Evolutionary conservation across 768 basidiomycete genomes (phyloP).

Genomic region (Leucogyrophana mollusca): DNA sequence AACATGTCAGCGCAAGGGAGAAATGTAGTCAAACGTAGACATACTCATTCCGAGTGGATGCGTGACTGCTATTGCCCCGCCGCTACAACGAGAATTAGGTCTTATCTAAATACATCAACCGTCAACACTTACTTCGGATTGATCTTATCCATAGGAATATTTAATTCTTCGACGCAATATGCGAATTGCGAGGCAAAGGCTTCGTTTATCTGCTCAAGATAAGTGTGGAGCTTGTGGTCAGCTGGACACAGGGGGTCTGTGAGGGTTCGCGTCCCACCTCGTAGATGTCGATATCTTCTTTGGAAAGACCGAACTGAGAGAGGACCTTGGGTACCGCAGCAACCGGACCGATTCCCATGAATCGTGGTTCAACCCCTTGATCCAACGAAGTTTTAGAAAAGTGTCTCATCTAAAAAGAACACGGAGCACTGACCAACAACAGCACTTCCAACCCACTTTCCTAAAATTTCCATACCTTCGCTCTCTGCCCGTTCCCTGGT

Average conservation of each 20-base stretch:
- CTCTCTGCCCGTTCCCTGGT: constrained; percentile 74
- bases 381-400: constrained; percentile 1
- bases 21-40: constrained; percentile 18
- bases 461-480: constrained; percentile 77
- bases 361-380: constrained; percentile 73
- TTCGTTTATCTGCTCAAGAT: constrained; percentile 66
- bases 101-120: background rate
- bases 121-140: constrained; percentile 69
- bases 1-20: constrained; percentile 12
- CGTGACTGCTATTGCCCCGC: constrained; percentile 81
- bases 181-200: constrained; percentile 94
- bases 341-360: constrained; percentile 79
- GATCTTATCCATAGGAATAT: constrained; percentile 74
- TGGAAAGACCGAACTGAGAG: constrained; percentile 55
- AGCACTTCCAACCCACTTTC: constrained; percentile 76
- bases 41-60: constrained; percentile 85
- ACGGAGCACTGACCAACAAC: constrained; percentile 61
- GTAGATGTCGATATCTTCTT: constrained; percentile 74
- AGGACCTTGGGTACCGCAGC: constrained; percentile 72
- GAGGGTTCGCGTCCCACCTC: constrained; percentile 46
- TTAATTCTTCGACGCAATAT: constrained; percentile 83
- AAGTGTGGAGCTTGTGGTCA: constrained; percentile 1
- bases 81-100: constrained; percentile 43
- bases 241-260: background rate
- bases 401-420: background rate